Evolutionary conservation across 2,329 filamentous ascomycete species (phyloP).

Genomic region (Trematosphaeria pertusa): DNA sequence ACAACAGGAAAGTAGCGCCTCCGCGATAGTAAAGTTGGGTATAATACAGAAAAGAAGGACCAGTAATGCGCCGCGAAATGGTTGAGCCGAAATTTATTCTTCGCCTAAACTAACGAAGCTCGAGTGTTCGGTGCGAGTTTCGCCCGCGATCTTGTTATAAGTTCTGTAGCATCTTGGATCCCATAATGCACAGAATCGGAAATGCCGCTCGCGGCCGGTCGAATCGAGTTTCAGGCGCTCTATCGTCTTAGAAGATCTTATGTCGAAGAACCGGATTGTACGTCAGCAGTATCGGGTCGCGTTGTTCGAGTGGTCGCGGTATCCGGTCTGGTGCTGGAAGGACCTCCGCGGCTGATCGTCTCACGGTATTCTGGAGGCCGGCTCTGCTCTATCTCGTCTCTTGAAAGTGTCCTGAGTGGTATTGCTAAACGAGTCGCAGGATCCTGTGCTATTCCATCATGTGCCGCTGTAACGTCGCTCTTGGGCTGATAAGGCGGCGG

Average conservation of each 20-base stretch:
- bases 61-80: too few species aligned
- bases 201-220: too few species aligned
- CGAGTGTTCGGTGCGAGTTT: too few species aligned
- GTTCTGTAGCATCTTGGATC: too few species aligned
- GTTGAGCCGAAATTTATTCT: too few species aligned
- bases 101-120: too few species aligned
- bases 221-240: too few species aligned
- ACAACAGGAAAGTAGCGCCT: not conserved
- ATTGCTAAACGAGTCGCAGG: slow-evolving; percentile 29
- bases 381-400: slow-evolving; percentile 40
- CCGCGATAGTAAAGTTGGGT: slow-evolving; percentile 2
- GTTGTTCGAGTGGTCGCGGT: slow-evolving; percentile 9
- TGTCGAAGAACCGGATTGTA: too few species aligned
- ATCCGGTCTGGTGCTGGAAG: slow-evolving; percentile 4
- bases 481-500: slow-evolving; percentile 66
- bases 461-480: slow-evolving; percentile 24
- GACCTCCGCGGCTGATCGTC: slow-evolving; percentile 1
- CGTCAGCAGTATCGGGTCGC: slow-evolving; percentile 4
- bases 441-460: slow-evolving; percentile 9
- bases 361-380: slow-evolving; percentile 51
- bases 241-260: too few species aligned
- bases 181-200: too few species aligned
- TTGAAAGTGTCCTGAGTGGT: slow-evolving; percentile 48
- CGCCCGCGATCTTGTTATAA: too few species aligned
- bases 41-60: not conserved